A percentile compares a stretch with the other conserved stretches of the same genome.
Evolutionary conservation across 805 yeast genomes (phyloP).

Genomic region (Kuraishia piskuri): DNA sequence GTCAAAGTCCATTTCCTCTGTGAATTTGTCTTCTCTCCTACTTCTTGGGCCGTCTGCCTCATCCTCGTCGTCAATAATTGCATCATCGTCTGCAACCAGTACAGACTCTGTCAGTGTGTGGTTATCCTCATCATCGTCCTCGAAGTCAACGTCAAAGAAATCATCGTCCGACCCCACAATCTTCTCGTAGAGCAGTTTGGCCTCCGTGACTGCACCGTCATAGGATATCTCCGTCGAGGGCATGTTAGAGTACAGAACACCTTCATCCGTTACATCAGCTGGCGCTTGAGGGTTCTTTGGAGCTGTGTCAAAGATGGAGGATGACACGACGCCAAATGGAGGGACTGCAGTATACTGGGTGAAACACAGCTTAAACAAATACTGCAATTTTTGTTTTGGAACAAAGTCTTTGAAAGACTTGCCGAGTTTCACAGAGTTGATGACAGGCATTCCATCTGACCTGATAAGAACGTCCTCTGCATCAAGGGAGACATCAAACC

Average conservation of each 20-base stretch:
- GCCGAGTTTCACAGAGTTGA: constrained; percentile 79
- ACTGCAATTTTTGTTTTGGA: constrained; percentile 64
- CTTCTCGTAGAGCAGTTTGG: constrained; percentile 60
- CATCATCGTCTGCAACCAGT: constrained; percentile 30
- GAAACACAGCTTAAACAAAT: constrained; percentile 52
- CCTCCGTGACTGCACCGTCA: constrained; percentile 84
- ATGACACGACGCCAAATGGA: constrained; percentile 43
- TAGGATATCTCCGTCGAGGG: constrained; percentile 84
- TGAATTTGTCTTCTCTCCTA: constrained; percentile 14
- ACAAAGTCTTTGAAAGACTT: constrained; percentile 78
- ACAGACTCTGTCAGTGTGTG: constrained; percentile 14
- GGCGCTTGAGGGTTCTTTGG: constrained; percentile 12
- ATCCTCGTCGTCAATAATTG: constrained; percentile 12
- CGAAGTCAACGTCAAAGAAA: constrained; percentile 93
- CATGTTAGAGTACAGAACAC: constrained; percentile 43
- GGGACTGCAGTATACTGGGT: constrained; percentile 50
- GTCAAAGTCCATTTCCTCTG: constrained; percentile 30
- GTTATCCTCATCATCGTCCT: constrained; percentile 71
- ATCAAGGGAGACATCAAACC: constrained; percentile 40
- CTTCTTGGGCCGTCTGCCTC: background rate
- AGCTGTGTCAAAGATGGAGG: constrained; percentile 28
- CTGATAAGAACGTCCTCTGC: constrained; percentile 46
- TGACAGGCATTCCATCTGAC: constrained; percentile 57
- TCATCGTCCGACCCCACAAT: constrained; percentile 93
- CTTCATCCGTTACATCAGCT: constrained; percentile 36